Evolutionary conservation across 164 flowering plant species (phyloP).

Genomic region (Chimonanthus salicifolius): DNA sequence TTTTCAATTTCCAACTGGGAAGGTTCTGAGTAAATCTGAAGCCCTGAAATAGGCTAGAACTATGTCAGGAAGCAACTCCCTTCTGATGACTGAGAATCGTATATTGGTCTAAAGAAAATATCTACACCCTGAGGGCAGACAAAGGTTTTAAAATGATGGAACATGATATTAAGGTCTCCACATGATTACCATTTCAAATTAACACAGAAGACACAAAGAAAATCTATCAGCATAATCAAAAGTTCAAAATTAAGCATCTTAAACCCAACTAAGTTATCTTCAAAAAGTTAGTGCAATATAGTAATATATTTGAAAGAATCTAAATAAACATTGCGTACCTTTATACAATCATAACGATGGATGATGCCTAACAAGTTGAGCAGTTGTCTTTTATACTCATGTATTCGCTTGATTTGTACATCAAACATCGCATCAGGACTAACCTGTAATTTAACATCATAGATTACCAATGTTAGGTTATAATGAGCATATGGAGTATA

Average conservation of each 20-base stretch:
- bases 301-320: neutral
- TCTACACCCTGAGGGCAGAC: too few relatives aligned
- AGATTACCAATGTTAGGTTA: neutral
- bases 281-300: neutral
- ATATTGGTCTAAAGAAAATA: too few relatives aligned
- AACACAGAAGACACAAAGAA: too few relatives aligned
- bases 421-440: constrained; percentile 50
- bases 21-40: too few relatives aligned
- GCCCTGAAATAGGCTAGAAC: too few relatives aligned
- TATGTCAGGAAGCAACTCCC: too few relatives aligned
- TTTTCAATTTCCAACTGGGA: too few relatives aligned
- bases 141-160: too few relatives aligned
- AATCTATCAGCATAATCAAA: neutral
- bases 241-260: neutral
- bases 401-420: constrained; percentile 50
- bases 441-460: constrained; percentile 25
- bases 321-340: constrained; percentile 18
- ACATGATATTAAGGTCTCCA: too few relatives aligned
- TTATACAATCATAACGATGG: constrained; percentile 46
- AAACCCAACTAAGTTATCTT: too few relatives aligned
- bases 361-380: constrained; percentile 45
- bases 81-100: too few relatives aligned
- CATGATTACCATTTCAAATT: too few relatives aligned
- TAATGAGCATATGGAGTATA: neutral
- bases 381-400: constrained; percentile 50